These are phyloP conservation scores for Knufia fluminis DNA, from an alignment of 2,329 filamentous ascomycete species.

Conservation along the genomic window DNA sequence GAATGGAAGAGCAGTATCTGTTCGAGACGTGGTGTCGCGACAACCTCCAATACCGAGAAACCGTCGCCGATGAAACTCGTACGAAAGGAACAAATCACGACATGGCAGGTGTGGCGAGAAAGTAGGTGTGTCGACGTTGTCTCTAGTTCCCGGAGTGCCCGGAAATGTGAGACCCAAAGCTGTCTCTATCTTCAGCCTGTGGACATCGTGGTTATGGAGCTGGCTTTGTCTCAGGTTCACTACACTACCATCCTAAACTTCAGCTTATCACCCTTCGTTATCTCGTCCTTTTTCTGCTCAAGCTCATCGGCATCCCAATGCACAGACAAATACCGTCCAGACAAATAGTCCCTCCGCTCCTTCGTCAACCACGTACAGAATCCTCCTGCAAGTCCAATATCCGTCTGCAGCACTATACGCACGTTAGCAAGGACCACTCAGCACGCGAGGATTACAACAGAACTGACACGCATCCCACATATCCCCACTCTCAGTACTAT, in stretches of 20 bases:
- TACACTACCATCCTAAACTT: conserved; percentile 29
- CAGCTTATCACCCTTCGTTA: conserved; percentile 27
- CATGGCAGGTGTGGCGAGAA: no score
- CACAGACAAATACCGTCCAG: conserved; percentile 15
- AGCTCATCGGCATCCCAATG: conserved; percentile 24
- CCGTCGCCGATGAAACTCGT: no score
- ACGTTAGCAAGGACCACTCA: not conserved
- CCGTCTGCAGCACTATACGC: conserved; percentile 10
- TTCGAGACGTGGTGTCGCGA: no score
- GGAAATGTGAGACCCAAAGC: no score
- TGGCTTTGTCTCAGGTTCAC: not conserved
- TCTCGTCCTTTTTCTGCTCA: conserved; percentile 17
- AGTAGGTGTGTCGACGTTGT: no score
- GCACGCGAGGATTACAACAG: not conserved
- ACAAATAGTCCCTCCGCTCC: conserved; percentile 19
- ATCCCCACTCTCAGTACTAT: conserved; percentile 13
- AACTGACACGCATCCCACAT: conserved; percentile 11
- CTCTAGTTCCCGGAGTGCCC: no score
- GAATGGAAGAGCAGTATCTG: no score
- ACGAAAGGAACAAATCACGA: no score
- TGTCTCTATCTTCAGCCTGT: no score
- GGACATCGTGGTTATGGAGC: no score
- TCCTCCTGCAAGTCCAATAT: conserved; percentile 23
- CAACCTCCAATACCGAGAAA: no score
- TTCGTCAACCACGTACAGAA: conserved; percentile 24